Evolutionary conservation across 176 grass and related monocot species (phyloP).

Genomic region (Poa annua): DNA sequence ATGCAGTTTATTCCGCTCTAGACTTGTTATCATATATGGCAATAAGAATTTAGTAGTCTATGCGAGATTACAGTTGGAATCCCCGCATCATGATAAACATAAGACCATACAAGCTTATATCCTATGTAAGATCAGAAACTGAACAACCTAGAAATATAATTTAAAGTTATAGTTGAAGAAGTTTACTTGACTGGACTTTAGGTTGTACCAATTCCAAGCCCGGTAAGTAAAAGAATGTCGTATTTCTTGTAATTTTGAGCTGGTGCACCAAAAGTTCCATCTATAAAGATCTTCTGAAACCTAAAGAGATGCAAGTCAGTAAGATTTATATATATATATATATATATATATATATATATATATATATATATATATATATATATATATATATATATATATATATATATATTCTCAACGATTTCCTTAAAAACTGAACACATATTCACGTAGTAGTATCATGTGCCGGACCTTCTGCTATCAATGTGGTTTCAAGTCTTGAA

Average conservation of each 20-base stretch:
- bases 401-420: constrained; percentile 6
- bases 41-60: too few relatives aligned
- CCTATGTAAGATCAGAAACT: too few relatives aligned
- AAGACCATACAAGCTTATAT: too few relatives aligned
- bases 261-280: constrained; percentile 76
- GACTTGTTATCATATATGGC: too few relatives aligned
- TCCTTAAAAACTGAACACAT: constrained; percentile 11
- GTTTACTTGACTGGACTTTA: constrained; percentile 59
- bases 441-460: constrained; percentile 67
- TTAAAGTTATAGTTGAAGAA: constrained; percentile 21
- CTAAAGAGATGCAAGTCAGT: constrained; percentile 35
- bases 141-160: too few relatives aligned
- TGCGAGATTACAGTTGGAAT: too few relatives aligned
- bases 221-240: constrained; percentile 77
- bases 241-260: constrained; percentile 87
- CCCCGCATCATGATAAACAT: too few relatives aligned
- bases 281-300: constrained; percentile 72
- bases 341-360: too few relatives aligned
- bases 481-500: constrained; percentile 83
- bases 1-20: too few relatives aligned
- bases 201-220: constrained; percentile 84
- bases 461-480: constrained; percentile 64
- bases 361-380: too few relatives aligned
- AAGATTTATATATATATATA: background rate
- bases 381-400: too few relatives aligned